Evolutionary conservation across 2,329 filamentous ascomycete genomes (phyloP).

Genomic region (Albifimbria verrucaria): DNA sequence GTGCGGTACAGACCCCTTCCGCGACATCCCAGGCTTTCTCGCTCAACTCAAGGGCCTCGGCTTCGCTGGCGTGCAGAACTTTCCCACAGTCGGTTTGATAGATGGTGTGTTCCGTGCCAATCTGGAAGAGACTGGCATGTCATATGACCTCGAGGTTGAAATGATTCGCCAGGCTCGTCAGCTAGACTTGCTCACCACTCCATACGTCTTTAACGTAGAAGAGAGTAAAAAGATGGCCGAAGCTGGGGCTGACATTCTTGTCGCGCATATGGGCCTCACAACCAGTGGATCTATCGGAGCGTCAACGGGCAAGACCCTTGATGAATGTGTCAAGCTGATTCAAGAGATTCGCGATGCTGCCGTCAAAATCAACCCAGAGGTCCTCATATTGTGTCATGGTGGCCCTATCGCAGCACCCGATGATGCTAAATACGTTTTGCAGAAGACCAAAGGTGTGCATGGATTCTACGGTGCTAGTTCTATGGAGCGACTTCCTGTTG

Average conservation of each 20-base stretch:
- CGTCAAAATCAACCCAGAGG: constrained; percentile 48
- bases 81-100: constrained; percentile 69
- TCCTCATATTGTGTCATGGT: constrained; percentile 68
- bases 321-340: constrained; percentile 60
- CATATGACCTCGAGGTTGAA: constrained; percentile 63
- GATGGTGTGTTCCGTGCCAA: constrained; percentile 65
- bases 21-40: constrained; percentile 58
- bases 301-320: constrained; percentile 55
- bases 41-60: constrained; percentile 57
- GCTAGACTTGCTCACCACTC: constrained; percentile 62
- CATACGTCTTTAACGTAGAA: constrained; percentile 64
- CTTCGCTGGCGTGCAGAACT: constrained; percentile 70
- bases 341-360: constrained; percentile 64
- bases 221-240: constrained; percentile 60
- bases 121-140: constrained; percentile 71
- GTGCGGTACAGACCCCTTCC: constrained; percentile 68
- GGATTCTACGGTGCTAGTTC: constrained; percentile 70
- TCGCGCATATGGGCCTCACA: constrained; percentile 68
- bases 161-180: constrained; percentile 59
- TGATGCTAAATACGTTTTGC: constrained; percentile 62
- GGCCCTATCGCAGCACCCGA: constrained; percentile 63
- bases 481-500: constrained; percentile 67
- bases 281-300: constrained; percentile 64
- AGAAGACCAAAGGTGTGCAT: constrained; percentile 59
- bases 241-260: constrained; percentile 64